These are phyloP conservation scores for Penicillium soppii DNA, from an alignment of 495 filamentous ascomycete genomes.

Conservation along the genomic window DNA sequence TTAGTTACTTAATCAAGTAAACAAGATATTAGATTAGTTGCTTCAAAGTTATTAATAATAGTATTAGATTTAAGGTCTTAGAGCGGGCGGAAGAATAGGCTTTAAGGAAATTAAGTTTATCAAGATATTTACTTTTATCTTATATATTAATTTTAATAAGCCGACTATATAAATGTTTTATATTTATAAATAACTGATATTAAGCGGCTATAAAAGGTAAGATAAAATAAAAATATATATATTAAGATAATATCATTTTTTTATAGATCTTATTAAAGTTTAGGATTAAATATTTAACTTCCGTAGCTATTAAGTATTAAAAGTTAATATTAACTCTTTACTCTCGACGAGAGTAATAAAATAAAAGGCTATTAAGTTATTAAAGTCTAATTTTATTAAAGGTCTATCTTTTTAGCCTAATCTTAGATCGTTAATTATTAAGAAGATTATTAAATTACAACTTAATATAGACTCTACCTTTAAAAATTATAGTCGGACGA, in stretches of 20 bases:
- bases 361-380: too few relatives aligned
- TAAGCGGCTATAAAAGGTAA: not conserved
- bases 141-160: constrained; percentile 2
- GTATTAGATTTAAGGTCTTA: not conserved
- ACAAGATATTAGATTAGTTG: constrained; percentile 4
- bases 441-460: too few relatives aligned
- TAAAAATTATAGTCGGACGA: constrained; percentile 9
- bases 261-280: too few relatives aligned
- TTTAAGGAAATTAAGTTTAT: constrained; percentile 4
- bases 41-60: not conserved
- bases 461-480: constrained; percentile 10
- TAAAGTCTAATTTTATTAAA: too few relatives aligned
- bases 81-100: not conserved
- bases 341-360: too few relatives aligned
- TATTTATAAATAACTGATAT: too few relatives aligned
- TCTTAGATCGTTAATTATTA: too few relatives aligned
- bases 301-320: too few relatives aligned
- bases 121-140: constrained; percentile 2
- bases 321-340: too few relatives aligned
- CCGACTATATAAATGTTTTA: not conserved
- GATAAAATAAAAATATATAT: too few relatives aligned
- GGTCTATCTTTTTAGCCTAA: too few relatives aligned
- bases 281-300: too few relatives aligned
- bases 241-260: not conserved
- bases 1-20: not conserved